Evolutionary conservation across 495 filamentous ascomycete genomes (phyloP), one percentile per base, ranked within the genome.

Genomic region (Aspergillus hancockii): DNA sequence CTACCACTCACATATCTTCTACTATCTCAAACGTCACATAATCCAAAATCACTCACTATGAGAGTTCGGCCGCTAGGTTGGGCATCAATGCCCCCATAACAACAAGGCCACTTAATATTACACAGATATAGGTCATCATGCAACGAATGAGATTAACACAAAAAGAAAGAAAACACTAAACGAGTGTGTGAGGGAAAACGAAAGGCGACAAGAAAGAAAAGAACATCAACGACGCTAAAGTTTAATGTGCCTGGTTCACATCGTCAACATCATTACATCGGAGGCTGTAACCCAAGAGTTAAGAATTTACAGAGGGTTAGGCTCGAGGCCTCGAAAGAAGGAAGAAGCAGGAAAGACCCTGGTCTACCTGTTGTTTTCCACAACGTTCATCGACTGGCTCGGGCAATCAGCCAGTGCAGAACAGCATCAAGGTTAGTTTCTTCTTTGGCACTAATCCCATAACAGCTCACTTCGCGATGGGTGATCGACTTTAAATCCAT

Each of bases 401-500:
- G 87, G 52, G 91, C 93, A 74, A 98, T 92, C 71, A 98, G 77
- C 93, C 95, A 98, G 69, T 97, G 90, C 67, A 98, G 74, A 38
- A 98, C 94, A 6, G 93, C 94, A 72, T 98, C 94, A 63, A 98
- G 84, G 74, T 98, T 98, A 32, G 93, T 97, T 76, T 98, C 94
- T 71, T 98, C 93, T 71, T 97, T 97, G 38, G 93, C 94, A 67
- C 92, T 96, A 76, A 98, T 98, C 54, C 94, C 93, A 73, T 98
- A 98, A 79, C 94, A 98, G 81, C 91, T 96, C 64, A 98, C 93
- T 74, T 98, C 94, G 31, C 94, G 90, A 67, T 90, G 88, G 41
- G 88, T 90, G 69, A 98, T 89, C 53, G 86, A 84, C 74, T 93
- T 94, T 31, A 98, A 82, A 63, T 97, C 87, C 82, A 98, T 84